These are phyloP conservation scores for Turnera subulata DNA, from an alignment of 345 rosid species.

Conservation along the genomic window DNA sequence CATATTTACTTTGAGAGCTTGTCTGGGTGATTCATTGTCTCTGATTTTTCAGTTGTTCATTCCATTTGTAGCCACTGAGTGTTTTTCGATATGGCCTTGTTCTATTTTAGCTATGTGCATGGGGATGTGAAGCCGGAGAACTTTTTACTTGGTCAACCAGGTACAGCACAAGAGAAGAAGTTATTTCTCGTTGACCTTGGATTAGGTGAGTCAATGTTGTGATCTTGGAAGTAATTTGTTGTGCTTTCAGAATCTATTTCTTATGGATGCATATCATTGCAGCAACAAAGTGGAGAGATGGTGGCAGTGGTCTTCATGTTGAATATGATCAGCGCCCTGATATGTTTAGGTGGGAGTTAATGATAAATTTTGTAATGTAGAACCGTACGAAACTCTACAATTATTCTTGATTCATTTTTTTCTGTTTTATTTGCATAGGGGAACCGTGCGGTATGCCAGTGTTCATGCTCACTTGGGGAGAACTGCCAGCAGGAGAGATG, in stretches of 20 bases:
- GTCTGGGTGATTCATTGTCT: background rate
- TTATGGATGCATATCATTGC: constrained; percentile 15
- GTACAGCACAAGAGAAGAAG: constrained; percentile 30
- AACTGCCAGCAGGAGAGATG: constrained; percentile 36
- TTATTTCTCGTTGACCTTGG: constrained; percentile 32
- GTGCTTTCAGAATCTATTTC: constrained; percentile 13
- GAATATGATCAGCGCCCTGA: constrained; percentile 35
- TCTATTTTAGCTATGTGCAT: constrained; percentile 28
- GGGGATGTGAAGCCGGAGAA: constrained; percentile 39
- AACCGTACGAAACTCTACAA: background rate
- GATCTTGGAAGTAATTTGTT: background rate
- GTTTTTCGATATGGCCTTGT: background rate
- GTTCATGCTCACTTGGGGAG: constrained; percentile 37
- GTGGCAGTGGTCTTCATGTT: constrained; percentile 26
- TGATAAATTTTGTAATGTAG: background rate
- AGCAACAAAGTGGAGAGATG: constrained; percentile 35
- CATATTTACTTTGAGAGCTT: background rate
- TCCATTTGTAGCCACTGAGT: background rate
- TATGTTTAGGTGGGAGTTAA: constrained; percentile 26
- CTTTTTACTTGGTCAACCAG: constrained; percentile 34
- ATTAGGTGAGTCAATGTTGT: constrained; percentile 27
- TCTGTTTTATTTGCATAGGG: constrained; percentile 10
- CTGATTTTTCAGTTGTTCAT: background rate
- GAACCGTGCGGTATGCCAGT: constrained; percentile 36
- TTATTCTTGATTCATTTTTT: background rate